Evolutionary conservation across 495 filamentous ascomycete species (phyloP).

Genomic region (Extremus antarcticus): DNA sequence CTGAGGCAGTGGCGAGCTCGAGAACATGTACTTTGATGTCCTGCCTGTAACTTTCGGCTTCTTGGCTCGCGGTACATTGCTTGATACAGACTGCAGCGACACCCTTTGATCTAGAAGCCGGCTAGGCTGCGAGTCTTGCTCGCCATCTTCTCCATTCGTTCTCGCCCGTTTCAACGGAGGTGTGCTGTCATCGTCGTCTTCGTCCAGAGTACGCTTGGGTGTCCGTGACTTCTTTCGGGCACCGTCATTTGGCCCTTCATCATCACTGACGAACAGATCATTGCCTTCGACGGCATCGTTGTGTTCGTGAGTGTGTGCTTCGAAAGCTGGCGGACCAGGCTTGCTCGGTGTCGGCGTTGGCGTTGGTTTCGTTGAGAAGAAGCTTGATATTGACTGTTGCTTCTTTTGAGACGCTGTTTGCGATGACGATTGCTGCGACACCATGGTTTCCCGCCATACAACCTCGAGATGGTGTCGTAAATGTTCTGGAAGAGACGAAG

Average conservation of each 20-base stretch:
- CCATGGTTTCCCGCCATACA: neutral
- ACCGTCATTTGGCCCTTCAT: conserved; percentile 6
- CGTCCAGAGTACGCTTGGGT: conserved; percentile 38
- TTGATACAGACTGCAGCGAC: neutral
- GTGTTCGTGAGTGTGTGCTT: conserved; percentile 1
- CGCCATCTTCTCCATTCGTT: conserved; percentile 1
- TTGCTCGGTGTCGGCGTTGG: conserved; percentile 14
- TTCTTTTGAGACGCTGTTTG: conserved; percentile 40
- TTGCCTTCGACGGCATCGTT: neutral
- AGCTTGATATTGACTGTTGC: conserved; percentile 75
- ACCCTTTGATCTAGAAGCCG: neutral
- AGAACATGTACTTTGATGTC: conserved; percentile 42
- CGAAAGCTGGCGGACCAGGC: conserved; percentile 12
- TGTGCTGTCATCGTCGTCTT: conserved; percentile 33
- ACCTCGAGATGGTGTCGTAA: no score
- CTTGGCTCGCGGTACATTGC: conserved; percentile 15
- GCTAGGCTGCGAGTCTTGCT: conserved; percentile 18
- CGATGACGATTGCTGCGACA: neutral
- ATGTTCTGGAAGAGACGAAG: neutral
- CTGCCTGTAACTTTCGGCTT: conserved; percentile 24
- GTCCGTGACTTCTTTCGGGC: conserved; percentile 7
- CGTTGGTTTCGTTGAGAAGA: conserved; percentile 61
- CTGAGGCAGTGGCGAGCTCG: conserved; percentile 29
- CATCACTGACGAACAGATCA: conserved; percentile 4
- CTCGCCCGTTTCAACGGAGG: conserved; percentile 35